Evolutionary conservation across 805 yeast species (phyloP), one percentile per base, ranked within the genome.

Genomic region (Nakazawaea holstii): DNA sequence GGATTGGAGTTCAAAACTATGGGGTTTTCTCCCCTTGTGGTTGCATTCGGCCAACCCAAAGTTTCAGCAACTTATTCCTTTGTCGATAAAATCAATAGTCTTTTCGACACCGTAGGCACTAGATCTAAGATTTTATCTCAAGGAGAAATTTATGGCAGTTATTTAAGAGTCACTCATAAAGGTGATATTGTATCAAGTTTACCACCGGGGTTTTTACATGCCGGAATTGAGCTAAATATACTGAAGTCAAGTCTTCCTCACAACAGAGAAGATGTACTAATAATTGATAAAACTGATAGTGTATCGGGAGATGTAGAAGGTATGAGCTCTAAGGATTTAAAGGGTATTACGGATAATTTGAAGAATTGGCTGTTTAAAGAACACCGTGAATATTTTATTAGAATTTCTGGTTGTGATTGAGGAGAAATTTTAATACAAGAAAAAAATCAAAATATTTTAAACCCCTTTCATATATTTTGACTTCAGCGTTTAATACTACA

Each of bases 1-100:
- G 92, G 85, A 0, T 68, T 80, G 20, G 94, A 86, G 55, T 68
- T 82, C 41, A 64, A 73, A 47, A 55, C 78, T 15, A 52, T 76
- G 57, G 88, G 87, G 0, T 66, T 65, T 48, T 60, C 75, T 7
- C 84, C 86, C 0, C 58, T 73, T 35, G 77, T 83, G 1, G 61
- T 84, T 15, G 70, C 85, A 1, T 80, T 66, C 63, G 94, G 83
- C 1, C 74, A 79, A 11, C 88, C 92, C 0, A 77, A 77, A 53
- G 66, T 85, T 32, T 89, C 88, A 6, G 37, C 29, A 4, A 81
- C 84, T 58, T 53, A 53, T 2, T 59, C 61, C 2, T 70, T 82
- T 59, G 69, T 74, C 28, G 56, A 62, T 29, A 82, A 78, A 71
- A 72, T 80, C 37, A 82, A 86, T 60, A 45, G 53, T 0, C 40